Evolutionary conservation across 169 alveolate genomes (phyloP), one percentile per base, ranked within the genome.

Genomic region (Plasmodium chabaudi): DNA sequence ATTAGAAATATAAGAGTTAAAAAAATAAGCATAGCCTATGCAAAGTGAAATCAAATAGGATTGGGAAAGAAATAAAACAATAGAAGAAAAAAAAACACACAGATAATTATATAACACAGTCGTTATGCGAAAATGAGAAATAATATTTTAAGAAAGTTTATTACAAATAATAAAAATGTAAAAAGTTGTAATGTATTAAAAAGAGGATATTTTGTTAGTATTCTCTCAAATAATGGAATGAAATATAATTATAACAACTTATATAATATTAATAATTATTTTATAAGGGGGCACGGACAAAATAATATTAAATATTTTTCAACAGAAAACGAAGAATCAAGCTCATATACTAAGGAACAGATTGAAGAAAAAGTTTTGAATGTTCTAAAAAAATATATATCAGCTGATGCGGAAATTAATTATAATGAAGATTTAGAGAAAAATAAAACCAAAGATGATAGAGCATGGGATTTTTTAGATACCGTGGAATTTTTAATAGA

Each of bases 401-500:
- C 90, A 5, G 10, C 34, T 17, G 60, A 67, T 67, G 82, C 46
- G 19, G 72, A 82, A 82, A 67, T 82, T 53, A 82, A 82, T 39
- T 82, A 82, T 82, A 67, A 65, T 65, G 90, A 82, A 55, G 90
- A 82, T 55, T 67, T 82, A 53, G 90, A 82, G 65, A 82, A 82
- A 55, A 53, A 70, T 46, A 82, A 82, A 57, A 82, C 90, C 21
- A 82, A 82, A 44, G 90, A 82, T 82, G 53, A 82, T 82, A 67
- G 90, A 39, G 79, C 82, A 12, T 82, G 90, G 90, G 90, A 82
- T 49, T 82, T 82, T 49, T 51, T 82, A 34, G 90, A 82, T 59
- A 82, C 90, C 27, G 90, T 82, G 27, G 90, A 82, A 60, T 82
- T 82, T 25, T 82, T 82, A 67, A 82, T 82, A 82, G 90, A 82